These are phyloP conservation scores for Ophiocordyceps camponoti-rufipedis DNA, from an alignment of 2,329 filamentous ascomycete genomes.

Conservation along the genomic window DNA sequence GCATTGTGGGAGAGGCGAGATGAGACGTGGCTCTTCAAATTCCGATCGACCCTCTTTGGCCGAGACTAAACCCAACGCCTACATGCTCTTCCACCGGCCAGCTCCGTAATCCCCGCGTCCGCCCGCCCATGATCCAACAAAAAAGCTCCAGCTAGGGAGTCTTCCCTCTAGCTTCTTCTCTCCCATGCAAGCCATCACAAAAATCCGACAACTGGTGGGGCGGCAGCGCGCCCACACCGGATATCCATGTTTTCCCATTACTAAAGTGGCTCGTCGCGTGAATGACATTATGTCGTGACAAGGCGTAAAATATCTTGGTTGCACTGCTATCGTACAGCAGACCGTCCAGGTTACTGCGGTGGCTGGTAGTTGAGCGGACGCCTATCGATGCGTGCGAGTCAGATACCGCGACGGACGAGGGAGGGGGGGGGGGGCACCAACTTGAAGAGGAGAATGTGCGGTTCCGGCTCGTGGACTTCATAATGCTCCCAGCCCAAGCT, in stretches of 20 bases:
- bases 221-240: not conserved
- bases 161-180: not conserved
- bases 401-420: not conserved
- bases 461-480: constrained; percentile 96
- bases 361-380: constrained; percentile 1
- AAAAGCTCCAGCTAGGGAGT: not conserved
- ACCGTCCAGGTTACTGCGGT: not conserved
- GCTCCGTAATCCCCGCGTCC: not conserved
- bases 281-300: not conserved
- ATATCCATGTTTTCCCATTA: not conserved
- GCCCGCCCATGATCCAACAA: not conserved
- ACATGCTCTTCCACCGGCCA: not conserved
- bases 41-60: not conserved
- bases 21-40: not conserved
- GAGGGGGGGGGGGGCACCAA: constrained; percentile 39
- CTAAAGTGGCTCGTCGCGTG: not conserved
- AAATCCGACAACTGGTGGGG: not conserved
- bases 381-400: not conserved
- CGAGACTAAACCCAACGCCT: not conserved
- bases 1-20: not conserved
- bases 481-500: constrained; percentile 99
- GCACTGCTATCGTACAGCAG: not conserved
- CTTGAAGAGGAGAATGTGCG: constrained; percentile 92
- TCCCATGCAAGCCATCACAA: not conserved
- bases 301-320: not conserved